Percentiles rank a stretch among this genome's conserved stretches.
Conservation (phyloP, 2,329 filamentous ascomycete species). For the Neoscytalidium dimidiatum region DNA sequence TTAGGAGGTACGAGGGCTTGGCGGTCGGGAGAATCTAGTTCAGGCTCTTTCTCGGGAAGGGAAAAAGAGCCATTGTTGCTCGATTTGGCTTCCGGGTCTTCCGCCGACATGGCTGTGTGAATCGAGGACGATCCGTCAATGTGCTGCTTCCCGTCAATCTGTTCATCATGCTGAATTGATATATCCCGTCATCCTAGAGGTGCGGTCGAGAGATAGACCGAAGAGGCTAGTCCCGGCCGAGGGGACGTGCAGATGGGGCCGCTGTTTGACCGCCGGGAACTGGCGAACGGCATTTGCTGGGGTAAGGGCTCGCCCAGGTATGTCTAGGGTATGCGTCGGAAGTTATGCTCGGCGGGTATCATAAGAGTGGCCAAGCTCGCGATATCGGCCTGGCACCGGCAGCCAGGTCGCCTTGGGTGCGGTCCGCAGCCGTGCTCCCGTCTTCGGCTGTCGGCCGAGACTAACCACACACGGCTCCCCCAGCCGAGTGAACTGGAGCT, state of each 20-base stretch:
- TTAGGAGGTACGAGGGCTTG: constrained; percentile 14
- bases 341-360: constrained; percentile 1
- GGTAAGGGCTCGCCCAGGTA: background rate
- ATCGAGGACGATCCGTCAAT: too few species aligned
- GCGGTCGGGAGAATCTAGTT: background rate
- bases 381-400: constrained; percentile 1
- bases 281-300: background rate
- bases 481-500: background rate
- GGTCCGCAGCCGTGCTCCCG: constrained; percentile 1
- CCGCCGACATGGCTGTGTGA: background rate
- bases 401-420: background rate
- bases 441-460: constrained; percentile 2
- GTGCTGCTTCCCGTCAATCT: background rate
- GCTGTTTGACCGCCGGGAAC: background rate
- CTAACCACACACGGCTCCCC: background rate
- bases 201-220: background rate
- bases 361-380: background rate
- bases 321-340: background rate
- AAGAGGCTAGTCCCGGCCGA: constrained; percentile 4
- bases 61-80: background rate
- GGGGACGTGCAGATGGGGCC: background rate
- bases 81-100: background rate
- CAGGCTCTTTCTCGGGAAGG: background rate
- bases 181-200: background rate
- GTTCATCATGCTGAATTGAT: background rate